Evolutionary conservation across 1,284 basidiomycete genomes (phyloP).

Genomic region (Cutaneotrichosporon sp.): DNA sequence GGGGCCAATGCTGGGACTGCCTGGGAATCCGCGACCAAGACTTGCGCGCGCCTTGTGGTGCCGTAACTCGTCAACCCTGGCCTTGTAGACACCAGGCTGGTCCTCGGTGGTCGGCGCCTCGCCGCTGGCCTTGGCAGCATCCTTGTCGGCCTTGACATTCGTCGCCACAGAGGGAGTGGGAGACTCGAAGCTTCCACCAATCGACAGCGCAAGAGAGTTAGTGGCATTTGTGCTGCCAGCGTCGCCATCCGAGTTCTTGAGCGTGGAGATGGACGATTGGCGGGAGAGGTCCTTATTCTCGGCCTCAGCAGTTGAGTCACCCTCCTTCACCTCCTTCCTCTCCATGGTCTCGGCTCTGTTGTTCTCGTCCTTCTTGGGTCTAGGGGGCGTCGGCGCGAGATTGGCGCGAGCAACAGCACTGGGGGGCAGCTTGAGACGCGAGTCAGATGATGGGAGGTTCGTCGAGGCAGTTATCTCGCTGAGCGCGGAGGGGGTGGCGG

Average conservation of each 20-base stretch:
- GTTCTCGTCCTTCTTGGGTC: background rate
- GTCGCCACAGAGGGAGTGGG: background rate
- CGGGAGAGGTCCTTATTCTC: background rate
- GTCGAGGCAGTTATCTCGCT: conserved; percentile 45
- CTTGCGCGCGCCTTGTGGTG: background rate
- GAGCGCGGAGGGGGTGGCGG: conserved; percentile 35
- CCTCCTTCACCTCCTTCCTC: background rate
- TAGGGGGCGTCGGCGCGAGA: background rate
- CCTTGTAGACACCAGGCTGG: background rate
- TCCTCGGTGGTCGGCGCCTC: no score
- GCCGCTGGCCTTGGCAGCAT: no score
- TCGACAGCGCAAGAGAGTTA: background rate
- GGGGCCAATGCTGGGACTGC: background rate
- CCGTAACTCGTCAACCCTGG: background rate
- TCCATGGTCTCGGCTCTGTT: background rate
- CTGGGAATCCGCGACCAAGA: conserved; percentile 9
- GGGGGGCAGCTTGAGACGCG: conserved; percentile 58
- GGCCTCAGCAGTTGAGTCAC: background rate
- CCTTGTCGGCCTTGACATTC: background rate
- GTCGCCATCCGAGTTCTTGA: background rate
- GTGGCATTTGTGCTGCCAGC: background rate
- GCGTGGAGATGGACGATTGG: background rate
- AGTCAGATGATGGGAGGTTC: conserved; percentile 25
- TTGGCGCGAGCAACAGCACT: conserved; percentile 56
- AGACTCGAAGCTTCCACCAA: background rate